These are phyloP conservation scores for Mortierella claussenii DNA, from an alignment of 192 early-diverging fungal genomes.

Conservation along the genomic window DNA sequence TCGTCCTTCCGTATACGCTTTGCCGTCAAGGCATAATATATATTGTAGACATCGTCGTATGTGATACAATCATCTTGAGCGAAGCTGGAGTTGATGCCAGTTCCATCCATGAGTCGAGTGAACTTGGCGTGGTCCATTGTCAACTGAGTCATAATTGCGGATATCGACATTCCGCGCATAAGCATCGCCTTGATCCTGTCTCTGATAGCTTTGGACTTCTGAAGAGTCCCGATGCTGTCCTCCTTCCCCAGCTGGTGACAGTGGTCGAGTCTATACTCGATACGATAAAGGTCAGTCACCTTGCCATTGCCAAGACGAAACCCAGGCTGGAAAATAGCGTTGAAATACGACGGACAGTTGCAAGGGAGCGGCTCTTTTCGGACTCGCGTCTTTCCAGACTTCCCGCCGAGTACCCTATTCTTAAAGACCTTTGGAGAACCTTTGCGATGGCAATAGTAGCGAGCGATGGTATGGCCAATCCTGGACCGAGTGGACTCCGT, in stretches of 20 bases:
- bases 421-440: background rate
- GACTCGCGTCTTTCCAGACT: slow-evolving; percentile 5
- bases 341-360: slow-evolving; percentile 12
- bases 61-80: slow-evolving; percentile 21
- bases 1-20: slow-evolving; percentile 13
- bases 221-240: slow-evolving; percentile 2
- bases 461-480: background rate
- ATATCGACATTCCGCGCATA: slow-evolving; percentile 3
- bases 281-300: slow-evolving; percentile 2
- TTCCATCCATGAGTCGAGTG: slow-evolving; percentile 2
- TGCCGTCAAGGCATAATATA: slow-evolving; percentile 6
- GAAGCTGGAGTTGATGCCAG: background rate
- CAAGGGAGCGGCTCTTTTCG: background rate
- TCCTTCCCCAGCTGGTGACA: slow-evolving; percentile 4
- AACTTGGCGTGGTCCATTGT: slow-evolving; percentile 27
- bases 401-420: slow-evolving; percentile 2
- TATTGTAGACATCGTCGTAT: slow-evolving; percentile 28
- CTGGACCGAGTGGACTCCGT: no score
- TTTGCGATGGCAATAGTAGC: slow-evolving; percentile 6
- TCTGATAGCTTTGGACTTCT: slow-evolving; percentile 20
- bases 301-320: slow-evolving; percentile 3
- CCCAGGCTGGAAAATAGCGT: slow-evolving; percentile 7
- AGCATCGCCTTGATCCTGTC: slow-evolving; percentile 12
- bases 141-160: slow-evolving; percentile 4
- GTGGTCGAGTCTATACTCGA: slow-evolving; percentile 15